These are phyloP conservation scores for Fusarium sp. DNA, from an alignment of 2,329 filamentous ascomycete genomes.

Conservation along the genomic window DNA sequence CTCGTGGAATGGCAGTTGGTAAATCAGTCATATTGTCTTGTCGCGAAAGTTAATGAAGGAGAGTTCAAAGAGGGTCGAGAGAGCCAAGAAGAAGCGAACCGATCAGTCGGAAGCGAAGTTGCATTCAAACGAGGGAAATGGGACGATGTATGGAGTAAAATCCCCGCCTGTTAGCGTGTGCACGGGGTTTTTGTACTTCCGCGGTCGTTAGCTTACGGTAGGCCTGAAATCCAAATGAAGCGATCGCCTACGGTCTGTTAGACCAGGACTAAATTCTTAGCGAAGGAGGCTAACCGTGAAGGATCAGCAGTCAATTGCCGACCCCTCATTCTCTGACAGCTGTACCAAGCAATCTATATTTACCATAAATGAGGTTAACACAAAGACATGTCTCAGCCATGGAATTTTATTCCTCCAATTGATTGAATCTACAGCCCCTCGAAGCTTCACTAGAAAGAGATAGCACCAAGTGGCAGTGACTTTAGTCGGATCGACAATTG, in stretches of 20 bases:
- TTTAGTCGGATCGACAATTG: neutral
- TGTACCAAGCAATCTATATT: neutral
- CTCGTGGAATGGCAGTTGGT: constrained; percentile 33
- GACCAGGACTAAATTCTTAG: constrained; percentile 12
- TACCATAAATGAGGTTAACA: rapidly evolving
- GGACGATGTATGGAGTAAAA: neutral
- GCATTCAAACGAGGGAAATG: constrained; percentile 1
- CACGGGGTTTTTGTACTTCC: constrained; percentile 9
- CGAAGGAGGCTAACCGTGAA: neutral
- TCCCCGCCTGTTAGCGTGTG: constrained; percentile 1
- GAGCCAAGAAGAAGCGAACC: neutral
- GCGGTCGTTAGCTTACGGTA: constrained; percentile 19
- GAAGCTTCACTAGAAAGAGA: neutral
- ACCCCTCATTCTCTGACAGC: neutral
- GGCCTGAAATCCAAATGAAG: constrained; percentile 21
- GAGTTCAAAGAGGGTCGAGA: rapidly evolving
- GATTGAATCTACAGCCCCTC: neutral
- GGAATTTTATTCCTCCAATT: neutral
- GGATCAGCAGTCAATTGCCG: neutral
- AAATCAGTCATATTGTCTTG: neutral
- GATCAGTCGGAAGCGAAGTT: neutral
- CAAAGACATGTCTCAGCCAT: neutral
- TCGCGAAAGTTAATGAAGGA: neutral
- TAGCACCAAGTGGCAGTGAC: neutral
- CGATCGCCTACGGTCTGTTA: neutral